Base-by-base conservation (phyloP, 352 stramenopile genomes). In the Phytophthora hibernalis region DNA sequence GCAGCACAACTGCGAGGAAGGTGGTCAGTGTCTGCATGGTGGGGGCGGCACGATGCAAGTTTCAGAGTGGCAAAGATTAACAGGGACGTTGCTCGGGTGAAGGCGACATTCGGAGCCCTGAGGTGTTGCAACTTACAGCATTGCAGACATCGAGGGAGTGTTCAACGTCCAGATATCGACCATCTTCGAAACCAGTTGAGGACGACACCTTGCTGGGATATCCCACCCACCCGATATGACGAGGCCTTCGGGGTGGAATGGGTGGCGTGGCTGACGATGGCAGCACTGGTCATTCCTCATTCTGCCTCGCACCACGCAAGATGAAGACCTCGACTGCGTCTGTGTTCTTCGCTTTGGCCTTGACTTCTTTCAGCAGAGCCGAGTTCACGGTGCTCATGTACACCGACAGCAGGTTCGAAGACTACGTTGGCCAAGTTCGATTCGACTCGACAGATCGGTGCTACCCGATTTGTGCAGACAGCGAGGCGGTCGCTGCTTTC, bases 331-430 rank as follows among this genome's bases (percentile, higher is more conserved):
- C 44, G 9, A 44, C 61, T 15, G 28, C 21, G 3, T 11, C 20
- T 4, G 11, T 48, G 33, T 15, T 53, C 28, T 26, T 0, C 6
- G 16, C 62, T 37, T 15, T 63, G 24, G 21, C 18, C 11, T 68
- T 18, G 37, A 10, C 37, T 43, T 21, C 37, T 43, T 6, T 26
- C 31, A 43, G n/a, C 24, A 37, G 13, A 28, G 35, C 60, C 15
- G 33, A 64, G 13, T 66, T 65, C 35, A 66, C 52, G 16, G 30
- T 74, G 0, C 38, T 69, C 28, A 59, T 74, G 53, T 69, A 74
- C 45, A 63, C 28, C 26, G 65, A 74, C 65, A 69, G 52, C 53
- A 61, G 48, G 15, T 69, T 74, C 49, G 53, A 64, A 40, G 49
- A 66, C 40, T 66, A 59, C 60, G 43, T 70, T 7, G 66, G 66